A percentile compares a stretch with the other conserved stretches of the same genome.
These are phyloP conservation scores for Ophiosphaerella narmari DNA, from an alignment of 2,329 filamentous ascomycete genomes.

Conservation along the genomic window DNA sequence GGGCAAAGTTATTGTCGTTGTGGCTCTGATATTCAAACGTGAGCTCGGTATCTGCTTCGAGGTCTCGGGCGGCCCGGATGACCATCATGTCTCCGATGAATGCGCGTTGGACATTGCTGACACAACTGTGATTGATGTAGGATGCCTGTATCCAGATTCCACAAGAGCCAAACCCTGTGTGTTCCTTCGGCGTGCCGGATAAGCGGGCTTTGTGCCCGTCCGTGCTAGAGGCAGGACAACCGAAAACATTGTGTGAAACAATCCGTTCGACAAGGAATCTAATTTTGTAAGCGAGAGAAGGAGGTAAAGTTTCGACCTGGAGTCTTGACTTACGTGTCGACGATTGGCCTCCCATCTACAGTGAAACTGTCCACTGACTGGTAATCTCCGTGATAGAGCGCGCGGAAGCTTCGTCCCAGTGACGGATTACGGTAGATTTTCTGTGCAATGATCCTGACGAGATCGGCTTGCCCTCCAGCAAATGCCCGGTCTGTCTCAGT, in stretches of 20 bases:
- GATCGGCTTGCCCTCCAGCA: conserved; percentile 48
- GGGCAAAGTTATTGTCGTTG: background rate
- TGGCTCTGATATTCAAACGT: conserved; percentile 16
- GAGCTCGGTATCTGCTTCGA: conserved; percentile 20
- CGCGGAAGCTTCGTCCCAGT: conserved; percentile 39
- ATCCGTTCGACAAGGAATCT: conserved; percentile 54
- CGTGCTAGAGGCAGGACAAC: conserved; percentile 31
- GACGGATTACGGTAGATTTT: conserved; percentile 53
- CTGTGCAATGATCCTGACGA: conserved; percentile 51
- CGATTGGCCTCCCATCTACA: conserved; percentile 47
- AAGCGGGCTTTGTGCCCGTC: conserved; percentile 9
- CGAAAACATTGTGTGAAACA: conserved; percentile 53
- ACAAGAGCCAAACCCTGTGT: conserved; percentile 11
- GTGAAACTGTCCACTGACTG: conserved; percentile 20
- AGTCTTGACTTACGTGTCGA: conserved; percentile 46
- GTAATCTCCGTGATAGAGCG: conserved; percentile 47
- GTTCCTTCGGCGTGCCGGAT: conserved; percentile 3
- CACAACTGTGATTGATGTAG: conserved; percentile 52
- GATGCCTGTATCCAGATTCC: conserved; percentile 50
- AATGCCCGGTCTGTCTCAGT: conserved; percentile 33
- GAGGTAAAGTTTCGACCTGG: background rate
- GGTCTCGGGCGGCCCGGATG: conserved; percentile 46
- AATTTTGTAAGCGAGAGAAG: conserved; percentile 30
- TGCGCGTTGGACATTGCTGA: conserved; percentile 42
- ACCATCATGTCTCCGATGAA: conserved; percentile 48